Evolutionary conservation across 1,139 yeast genomes (phyloP).

Genomic region (Wickerhamomyces sp.): DNA sequence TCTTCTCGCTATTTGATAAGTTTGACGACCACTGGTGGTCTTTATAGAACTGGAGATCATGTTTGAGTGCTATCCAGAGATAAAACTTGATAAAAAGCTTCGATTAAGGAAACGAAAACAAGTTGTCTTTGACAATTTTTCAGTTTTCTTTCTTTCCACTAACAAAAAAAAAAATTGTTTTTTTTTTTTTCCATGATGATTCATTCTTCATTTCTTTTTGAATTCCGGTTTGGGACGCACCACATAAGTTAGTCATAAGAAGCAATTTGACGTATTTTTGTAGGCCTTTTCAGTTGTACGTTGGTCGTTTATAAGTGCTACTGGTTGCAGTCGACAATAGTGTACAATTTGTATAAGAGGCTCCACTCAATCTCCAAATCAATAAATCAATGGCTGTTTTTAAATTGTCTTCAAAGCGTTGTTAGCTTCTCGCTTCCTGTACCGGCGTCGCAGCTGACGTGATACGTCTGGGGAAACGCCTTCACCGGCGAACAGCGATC

Average conservation of each 20-base stretch:
- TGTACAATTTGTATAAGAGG: too few relatives aligned
- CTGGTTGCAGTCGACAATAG: too few relatives aligned
- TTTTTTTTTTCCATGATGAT: not conserved
- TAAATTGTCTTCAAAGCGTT: too few relatives aligned
- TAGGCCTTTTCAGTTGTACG: not conserved
- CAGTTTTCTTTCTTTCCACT: not conserved
- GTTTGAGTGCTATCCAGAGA: too few relatives aligned
- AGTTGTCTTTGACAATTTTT: not conserved
- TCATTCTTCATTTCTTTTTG: not conserved
- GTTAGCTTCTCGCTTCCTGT: not conserved
- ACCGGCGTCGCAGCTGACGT: not conserved
- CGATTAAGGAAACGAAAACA: not conserved
- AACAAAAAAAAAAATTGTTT: too few relatives aligned
- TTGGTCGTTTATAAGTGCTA: too few relatives aligned
- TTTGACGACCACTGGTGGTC: conserved; percentile 13
- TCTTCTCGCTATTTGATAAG: conserved; percentile 10
- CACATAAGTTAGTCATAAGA: not conserved
- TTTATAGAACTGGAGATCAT: conserved; percentile 15
- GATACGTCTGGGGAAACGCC: not conserved
- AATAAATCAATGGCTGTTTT: too few relatives aligned
- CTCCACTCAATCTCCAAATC: too few relatives aligned
- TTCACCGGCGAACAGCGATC: not conserved
- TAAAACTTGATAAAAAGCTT: too few relatives aligned
- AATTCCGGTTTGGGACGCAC: not conserved
- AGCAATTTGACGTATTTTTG: not conserved